These are phyloP conservation scores for Plectosphaerella plurivora DNA, from an alignment of 2,329 filamentous ascomycete species.

Conservation along the genomic window DNA sequence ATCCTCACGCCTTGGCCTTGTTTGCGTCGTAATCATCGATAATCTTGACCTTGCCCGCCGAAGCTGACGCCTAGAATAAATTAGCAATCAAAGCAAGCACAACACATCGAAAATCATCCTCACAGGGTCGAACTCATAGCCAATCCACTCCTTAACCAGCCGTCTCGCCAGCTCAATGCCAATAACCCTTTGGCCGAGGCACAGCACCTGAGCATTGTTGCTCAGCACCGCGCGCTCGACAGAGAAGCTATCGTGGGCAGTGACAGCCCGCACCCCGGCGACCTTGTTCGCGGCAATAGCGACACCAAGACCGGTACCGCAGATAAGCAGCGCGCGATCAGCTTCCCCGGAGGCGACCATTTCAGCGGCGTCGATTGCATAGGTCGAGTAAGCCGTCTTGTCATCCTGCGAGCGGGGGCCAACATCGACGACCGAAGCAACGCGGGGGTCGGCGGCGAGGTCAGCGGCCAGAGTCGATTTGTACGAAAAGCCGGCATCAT, in stretches of 20 bases:
- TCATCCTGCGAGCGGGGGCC: conserved; percentile 62
- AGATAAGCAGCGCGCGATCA: conserved; percentile 77
- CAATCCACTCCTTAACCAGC: conserved; percentile 75
- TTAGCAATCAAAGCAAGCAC: background rate
- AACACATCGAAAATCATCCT: conserved; percentile 28
- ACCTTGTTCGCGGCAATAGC: conserved; percentile 86
- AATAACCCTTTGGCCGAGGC: conserved; percentile 81
- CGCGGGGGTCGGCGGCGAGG: conserved; percentile 62
- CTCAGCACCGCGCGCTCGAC: conserved; percentile 79
- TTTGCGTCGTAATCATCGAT: conserved; percentile 11
- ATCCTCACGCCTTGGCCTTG: background rate
- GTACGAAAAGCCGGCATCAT: conserved; percentile 70
- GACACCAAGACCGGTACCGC: conserved; percentile 80
- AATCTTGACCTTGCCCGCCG: conserved; percentile 40
- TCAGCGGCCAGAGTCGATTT: conserved; percentile 72
- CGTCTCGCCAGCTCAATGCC: conserved; percentile 75
- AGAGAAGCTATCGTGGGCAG: conserved; percentile 79
- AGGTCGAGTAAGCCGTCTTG: conserved; percentile 78
- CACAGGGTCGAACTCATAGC: conserved; percentile 70
- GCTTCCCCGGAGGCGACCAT: conserved; percentile 58
- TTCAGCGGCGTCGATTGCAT: conserved; percentile 66
- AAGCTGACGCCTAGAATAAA: conserved; percentile 21
- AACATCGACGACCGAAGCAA: conserved; percentile 67
- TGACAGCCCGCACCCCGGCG: conserved; percentile 76
- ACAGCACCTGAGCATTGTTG: conserved; percentile 84